These are phyloP conservation scores for Geranium incanum DNA, from an alignment of 441 rosid genomes.

Conservation along the genomic window DNA sequence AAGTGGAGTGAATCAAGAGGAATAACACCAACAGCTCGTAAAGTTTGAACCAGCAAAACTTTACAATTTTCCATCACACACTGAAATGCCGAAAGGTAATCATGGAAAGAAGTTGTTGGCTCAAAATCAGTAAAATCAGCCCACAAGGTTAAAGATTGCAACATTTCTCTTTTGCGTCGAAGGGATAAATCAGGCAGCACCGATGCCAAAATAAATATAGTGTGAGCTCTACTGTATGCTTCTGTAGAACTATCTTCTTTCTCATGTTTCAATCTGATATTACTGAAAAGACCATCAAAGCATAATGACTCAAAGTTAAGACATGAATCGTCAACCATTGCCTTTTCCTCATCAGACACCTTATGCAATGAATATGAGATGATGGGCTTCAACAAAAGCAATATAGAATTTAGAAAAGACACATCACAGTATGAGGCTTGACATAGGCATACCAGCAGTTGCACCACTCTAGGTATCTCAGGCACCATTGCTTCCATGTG, in stretches of 20 bases:
- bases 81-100: conserved; percentile 66
- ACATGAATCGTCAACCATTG: conserved; percentile 44
- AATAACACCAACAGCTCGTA: conserved; percentile 36
- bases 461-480: conserved; percentile 74
- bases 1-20: conserved; percentile 35
- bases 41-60: conserved; percentile 37
- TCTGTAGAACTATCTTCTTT: conserved; percentile 34
- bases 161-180: conserved; percentile 40
- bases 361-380: conserved; percentile 59
- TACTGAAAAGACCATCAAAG: conserved; percentile 57
- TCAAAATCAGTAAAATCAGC: conserved; percentile 54
- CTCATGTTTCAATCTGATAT: conserved; percentile 36
- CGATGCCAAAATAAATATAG: conserved; percentile 54
- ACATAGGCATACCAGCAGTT: conserved; percentile 61
- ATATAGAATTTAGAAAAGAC: conserved; percentile 52
- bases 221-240: conserved; percentile 39
- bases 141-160: conserved; percentile 57
- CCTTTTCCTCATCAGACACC: conserved; percentile 49
- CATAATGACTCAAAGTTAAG: conserved; percentile 69
- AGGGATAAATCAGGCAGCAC: conserved; percentile 58
- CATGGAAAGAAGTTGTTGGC: conserved; percentile 56
- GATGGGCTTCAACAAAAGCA: conserved; percentile 59
- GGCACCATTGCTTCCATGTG: conserved; percentile 85
- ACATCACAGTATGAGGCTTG: conserved; percentile 59
- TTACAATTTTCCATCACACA: conserved; percentile 55